Percentiles rank a stretch among this genome's conserved stretches.
These are phyloP conservation scores for Nidula microcarpa DNA, from an alignment of 768 basidiomycete species.

Conservation along the genomic window DNA sequence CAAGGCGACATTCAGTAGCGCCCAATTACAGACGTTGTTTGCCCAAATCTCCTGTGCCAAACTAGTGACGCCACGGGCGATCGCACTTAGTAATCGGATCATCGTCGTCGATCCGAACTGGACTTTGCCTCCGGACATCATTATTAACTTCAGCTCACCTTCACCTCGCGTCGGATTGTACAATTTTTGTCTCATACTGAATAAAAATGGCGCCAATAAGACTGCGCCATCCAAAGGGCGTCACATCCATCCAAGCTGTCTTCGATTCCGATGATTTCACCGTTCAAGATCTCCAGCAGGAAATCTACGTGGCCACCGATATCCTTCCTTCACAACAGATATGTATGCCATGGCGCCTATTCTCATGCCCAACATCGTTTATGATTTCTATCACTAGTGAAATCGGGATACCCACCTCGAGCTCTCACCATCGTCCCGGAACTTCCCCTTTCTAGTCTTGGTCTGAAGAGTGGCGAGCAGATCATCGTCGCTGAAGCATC, in stretches of 20 bases:
- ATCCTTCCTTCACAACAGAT: conserved; percentile 79
- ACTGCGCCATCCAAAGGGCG: conserved; percentile 82
- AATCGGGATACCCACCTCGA: conserved; percentile 82
- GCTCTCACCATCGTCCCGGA: conserved; percentile 69
- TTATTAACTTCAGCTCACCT: no score
- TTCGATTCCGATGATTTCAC: conserved; percentile 49
- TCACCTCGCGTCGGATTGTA: no score
- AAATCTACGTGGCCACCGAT: conserved; percentile 62
- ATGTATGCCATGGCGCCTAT: conserved; percentile 41
- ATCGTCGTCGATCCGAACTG: no score
- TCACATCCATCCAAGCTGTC: conserved; percentile 71
- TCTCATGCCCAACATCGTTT: neutral
- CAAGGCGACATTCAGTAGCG: no score
- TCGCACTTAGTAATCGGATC: no score
- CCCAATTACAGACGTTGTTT: no score
- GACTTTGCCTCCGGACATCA: no score
- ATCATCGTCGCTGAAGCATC: conserved; percentile 65
- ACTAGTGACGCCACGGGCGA: no score
- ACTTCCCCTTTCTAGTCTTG: conserved; percentile 72
- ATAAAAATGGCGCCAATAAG: conserved; percentile 65
- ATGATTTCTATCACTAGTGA: conserved; percentile 43
- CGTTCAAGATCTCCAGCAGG: conserved; percentile 72
- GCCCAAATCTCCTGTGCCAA: no score
- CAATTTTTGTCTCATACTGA: no score
- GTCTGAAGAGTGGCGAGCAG: conserved; percentile 78